A percentile compares a stretch with the other conserved stretches of the same genome.
Evolutionary conservation across 352 stramenopile species (phyloP).

Genomic region (Phytophthora boehmeriae): DNA sequence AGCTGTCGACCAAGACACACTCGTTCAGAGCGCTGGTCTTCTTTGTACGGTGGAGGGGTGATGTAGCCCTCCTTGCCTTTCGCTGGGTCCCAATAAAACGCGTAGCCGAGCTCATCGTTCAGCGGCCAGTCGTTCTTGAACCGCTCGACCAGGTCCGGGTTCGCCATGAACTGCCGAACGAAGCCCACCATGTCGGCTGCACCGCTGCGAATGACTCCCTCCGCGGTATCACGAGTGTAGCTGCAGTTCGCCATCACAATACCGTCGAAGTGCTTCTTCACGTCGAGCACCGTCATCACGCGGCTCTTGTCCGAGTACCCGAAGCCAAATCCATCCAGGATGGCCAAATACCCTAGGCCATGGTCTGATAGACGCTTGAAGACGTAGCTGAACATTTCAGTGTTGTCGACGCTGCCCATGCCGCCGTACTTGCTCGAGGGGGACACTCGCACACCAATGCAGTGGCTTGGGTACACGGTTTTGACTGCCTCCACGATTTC

Average conservation of each 20-base stretch:
- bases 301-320: conserved; percentile 32
- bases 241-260: conserved; percentile 32
- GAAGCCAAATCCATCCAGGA: conserved; percentile 38
- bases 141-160: conserved; percentile 30
- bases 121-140: conserved; percentile 24
- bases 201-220: conserved; percentile 25
- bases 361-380: conserved; percentile 33
- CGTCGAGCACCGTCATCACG: conserved; percentile 27
- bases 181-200: conserved; percentile 34
- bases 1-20: background rate
- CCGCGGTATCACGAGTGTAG: conserved; percentile 28
- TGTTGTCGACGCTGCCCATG: conserved; percentile 39
- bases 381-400: conserved; percentile 45
- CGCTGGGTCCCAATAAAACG: conserved; percentile 32
- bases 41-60: conserved; percentile 19
- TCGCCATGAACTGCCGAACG: conserved; percentile 28
- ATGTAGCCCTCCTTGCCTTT: conserved; percentile 34
- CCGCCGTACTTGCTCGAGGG: conserved; percentile 36
- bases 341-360: conserved; percentile 30
- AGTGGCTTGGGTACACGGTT: conserved; percentile 30
- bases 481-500: conserved; percentile 67
- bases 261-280: conserved; percentile 31
- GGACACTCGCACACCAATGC: conserved; percentile 37
- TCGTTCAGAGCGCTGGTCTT: conserved; percentile 6
- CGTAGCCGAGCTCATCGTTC: conserved; percentile 26